Evolutionary conservation across 331 rosid genomes (phyloP).

Genomic region (Rhamnella rubrinervis): DNA sequence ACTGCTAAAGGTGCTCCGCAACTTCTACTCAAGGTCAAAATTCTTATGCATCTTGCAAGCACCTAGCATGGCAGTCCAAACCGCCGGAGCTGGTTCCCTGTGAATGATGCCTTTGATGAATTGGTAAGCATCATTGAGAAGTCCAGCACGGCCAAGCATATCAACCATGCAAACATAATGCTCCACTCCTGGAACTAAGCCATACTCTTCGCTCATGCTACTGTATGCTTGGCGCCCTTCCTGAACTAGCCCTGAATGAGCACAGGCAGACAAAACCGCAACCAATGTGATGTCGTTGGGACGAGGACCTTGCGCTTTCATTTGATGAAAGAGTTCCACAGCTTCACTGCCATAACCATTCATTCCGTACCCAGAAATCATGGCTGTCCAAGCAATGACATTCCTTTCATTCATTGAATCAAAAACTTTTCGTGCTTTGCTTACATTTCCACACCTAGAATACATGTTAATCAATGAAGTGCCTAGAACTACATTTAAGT

Average conservation of each 20-base stretch:
- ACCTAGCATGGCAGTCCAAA: conserved; percentile 87
- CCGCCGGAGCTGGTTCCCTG: conserved; percentile 49
- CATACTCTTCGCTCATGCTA: conserved; percentile 62
- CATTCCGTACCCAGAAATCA: conserved; percentile 81
- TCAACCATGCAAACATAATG: conserved; percentile 91
- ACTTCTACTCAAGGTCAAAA: conserved; percentile 54
- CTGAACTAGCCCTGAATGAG: conserved; percentile 75
- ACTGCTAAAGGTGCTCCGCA: conserved; percentile 67
- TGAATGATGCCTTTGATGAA: conserved; percentile 42
- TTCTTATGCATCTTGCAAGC: conserved; percentile 65
- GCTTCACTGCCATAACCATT: conserved; percentile 78
- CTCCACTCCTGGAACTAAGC: conserved; percentile 71
- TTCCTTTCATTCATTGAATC: conserved; percentile 60
- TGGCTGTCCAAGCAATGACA: conserved; percentile 86
- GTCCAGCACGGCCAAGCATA: conserved; percentile 92
- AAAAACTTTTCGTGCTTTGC: conserved; percentile 58
- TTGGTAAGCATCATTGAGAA: conserved; percentile 63
- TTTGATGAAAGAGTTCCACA: conserved; percentile 49
- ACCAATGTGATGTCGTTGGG: conserved; percentile 77
- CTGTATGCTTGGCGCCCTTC: conserved; percentile 61
- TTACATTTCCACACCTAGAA: conserved; percentile 70
- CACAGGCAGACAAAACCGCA: conserved; percentile 85
- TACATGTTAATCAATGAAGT: conserved; percentile 86
- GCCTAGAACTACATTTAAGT: conserved; percentile 57
- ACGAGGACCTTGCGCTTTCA: conserved; percentile 46